Evolutionary conservation across 1,284 basidiomycete genomes (phyloP).

Genomic region (Trichosporon inkin): DNA sequence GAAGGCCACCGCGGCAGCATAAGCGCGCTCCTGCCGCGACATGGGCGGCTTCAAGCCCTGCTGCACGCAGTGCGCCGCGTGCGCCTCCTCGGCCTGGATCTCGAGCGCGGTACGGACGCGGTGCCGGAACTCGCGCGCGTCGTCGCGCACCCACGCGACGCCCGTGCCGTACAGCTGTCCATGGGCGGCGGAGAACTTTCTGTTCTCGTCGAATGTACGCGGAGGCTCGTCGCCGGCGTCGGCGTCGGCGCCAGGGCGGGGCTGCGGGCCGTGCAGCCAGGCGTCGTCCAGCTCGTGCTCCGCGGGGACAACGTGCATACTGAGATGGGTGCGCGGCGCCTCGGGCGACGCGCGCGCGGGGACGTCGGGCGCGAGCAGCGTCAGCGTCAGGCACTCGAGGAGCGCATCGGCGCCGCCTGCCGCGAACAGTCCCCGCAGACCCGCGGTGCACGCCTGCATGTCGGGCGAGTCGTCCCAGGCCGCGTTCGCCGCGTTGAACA

Average conservation of each 20-base stretch:
- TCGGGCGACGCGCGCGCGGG: not conserved
- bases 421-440: constrained; percentile 32
- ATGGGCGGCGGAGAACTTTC: constrained; percentile 25
- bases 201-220: not conserved
- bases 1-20: not conserved
- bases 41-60: constrained; percentile 9
- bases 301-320: constrained; percentile 23
- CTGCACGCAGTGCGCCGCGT: constrained; percentile 10
- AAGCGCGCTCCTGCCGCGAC: constrained; percentile 16
- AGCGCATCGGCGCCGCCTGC: constrained; percentile 20
- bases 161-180: constrained; percentile 33
- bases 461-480: constrained; percentile 27
- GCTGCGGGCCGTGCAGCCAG: constrained; percentile 14
- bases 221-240: not conserved
- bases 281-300: constrained; percentile 5
- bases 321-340: constrained; percentile 10
- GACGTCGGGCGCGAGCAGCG: constrained; percentile 26
- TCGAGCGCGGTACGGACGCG: constrained; percentile 9
- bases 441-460: constrained; percentile 35
- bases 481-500: constrained; percentile 31
- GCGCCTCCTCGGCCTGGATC: constrained; percentile 15
- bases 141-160: constrained; percentile 17
- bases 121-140: not conserved
- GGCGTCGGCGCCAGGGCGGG: not conserved
- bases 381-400: constrained; percentile 28